phyloP scores from a whole-genome alignment of 257 asterid genomes.

The Gynochthodes officinalis region DNA sequence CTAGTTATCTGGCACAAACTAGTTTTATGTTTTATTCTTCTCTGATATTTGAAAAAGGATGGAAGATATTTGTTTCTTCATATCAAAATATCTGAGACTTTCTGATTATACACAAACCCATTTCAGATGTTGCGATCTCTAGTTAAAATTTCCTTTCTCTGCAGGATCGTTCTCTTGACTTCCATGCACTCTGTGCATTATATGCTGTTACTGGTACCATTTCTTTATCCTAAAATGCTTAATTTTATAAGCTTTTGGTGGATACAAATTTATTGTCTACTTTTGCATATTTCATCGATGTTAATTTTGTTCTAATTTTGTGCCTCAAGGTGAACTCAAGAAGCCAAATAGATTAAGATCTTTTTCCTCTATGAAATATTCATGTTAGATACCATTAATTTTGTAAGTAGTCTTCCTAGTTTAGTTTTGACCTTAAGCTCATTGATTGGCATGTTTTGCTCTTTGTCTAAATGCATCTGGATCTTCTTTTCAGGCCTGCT shows the following conservation, averaged over 20 bases:
- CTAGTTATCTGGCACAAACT: neutral
- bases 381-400: neutral
- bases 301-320: neutral
- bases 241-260: neutral
- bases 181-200: slow-evolving; percentile 80
- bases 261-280: neutral
- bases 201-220: slow-evolving; percentile 91
- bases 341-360: neutral
- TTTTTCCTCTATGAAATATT: neutral
- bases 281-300: neutral
- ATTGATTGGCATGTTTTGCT: neutral
- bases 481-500: neutral
- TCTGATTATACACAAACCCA: neutral
- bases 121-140: neutral
- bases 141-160: slow-evolving; percentile 22
- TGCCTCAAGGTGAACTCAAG: neutral
- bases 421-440: neutral
- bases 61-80: neutral
- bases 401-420: neutral
- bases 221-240: neutral
- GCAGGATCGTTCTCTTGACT: slow-evolving; percentile 99
- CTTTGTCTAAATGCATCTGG: neutral
- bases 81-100: neutral
- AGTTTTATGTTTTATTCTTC: neutral
- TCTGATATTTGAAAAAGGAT: neutral